Base-by-base conservation (phyloP, 2,329 filamentous ascomycete genomes). In the Aotearoamyces nothofagi region DNA sequence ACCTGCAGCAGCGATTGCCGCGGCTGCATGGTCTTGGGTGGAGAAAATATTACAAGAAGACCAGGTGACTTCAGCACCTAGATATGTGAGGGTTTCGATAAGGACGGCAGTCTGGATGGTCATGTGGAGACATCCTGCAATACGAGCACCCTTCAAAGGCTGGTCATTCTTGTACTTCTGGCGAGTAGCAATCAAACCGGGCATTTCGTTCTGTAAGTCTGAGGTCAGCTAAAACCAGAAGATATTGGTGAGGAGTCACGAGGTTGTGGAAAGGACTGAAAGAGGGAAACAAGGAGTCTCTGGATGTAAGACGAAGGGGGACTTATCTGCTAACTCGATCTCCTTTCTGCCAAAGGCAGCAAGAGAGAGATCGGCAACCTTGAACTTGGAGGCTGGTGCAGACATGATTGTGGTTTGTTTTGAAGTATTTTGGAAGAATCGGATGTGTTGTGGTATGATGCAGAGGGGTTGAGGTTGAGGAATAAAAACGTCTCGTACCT, bases 31-130 rank as follows among this genome's bases (percentile, higher is more conserved):
- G 65, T 96, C 87, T 64, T 94, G 87, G 49, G 87, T 96, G 57
- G 80, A 90, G 78, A 94, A 98, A 63, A 98, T 96, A 75, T 98
- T 96, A 79, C 90, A 98, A 49, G 80, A 90, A 38, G 87, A 80
- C 90, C 90, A 96, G 55, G 90, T 98, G 50, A 96, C 80, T 73
- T 96, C 90, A 51, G 90, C 90, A 64, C 90, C 90, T 51, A 98
- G 83, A 46, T 78, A 67, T 51, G 70, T 80, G 55, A 98, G 77
- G 44, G 90, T 98, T 77, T 98, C 90, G 61, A 98, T 98, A 52
- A 98, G 78, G 54, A 98, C 90, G 49, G 90, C 90, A 43, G 90
- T 98, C 70, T 98, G 90, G 65, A 98, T 96, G 57, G 90, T 96
- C 87, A 93, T 94, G 78, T 94, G 86, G 57, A 96, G 69, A 65